These are phyloP conservation scores for Neurospora sp. DNA, from an alignment of 2,329 filamentous ascomycete genomes.

Conservation along the genomic window DNA sequence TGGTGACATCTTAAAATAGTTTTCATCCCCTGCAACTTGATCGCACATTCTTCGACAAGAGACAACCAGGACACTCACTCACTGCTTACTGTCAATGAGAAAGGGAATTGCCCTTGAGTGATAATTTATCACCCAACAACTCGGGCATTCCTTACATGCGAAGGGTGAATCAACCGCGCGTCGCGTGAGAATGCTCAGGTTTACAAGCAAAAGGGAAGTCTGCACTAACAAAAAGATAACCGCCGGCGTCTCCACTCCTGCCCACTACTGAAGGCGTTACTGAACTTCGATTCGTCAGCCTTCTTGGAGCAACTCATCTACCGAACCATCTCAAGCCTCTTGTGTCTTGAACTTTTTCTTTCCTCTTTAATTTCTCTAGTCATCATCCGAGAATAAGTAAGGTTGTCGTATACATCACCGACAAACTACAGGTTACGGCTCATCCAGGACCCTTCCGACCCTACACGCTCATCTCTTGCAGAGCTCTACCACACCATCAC, in stretches of 20 bases:
- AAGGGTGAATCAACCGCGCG: neutral
- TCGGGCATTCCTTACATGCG: neutral
- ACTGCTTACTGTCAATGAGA: neutral
- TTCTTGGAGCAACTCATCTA: neutral
- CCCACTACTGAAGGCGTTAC: neutral
- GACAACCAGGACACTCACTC: neutral
- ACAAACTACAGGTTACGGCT: neutral
- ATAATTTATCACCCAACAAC: neutral
- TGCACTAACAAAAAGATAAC: neutral
- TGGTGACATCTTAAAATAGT: neutral
- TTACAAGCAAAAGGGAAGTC: neutral
- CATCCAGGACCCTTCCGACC: neutral
- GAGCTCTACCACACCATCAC: neutral
- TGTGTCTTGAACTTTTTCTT: neutral
- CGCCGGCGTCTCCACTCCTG: neutral
- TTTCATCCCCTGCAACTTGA: neutral
- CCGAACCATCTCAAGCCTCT: neutral
- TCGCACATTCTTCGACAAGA: neutral
- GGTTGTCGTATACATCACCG: neutral
- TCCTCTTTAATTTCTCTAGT: neutral
- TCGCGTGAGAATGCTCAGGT: neutral
- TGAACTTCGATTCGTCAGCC: neutral
- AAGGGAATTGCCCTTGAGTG: neutral
- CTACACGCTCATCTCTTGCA: neutral
- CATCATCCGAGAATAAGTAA: neutral